Evolutionary conservation across 495 filamentous ascomycete genomes (phyloP).

Genomic region (Lepidopterella palustris): DNA sequence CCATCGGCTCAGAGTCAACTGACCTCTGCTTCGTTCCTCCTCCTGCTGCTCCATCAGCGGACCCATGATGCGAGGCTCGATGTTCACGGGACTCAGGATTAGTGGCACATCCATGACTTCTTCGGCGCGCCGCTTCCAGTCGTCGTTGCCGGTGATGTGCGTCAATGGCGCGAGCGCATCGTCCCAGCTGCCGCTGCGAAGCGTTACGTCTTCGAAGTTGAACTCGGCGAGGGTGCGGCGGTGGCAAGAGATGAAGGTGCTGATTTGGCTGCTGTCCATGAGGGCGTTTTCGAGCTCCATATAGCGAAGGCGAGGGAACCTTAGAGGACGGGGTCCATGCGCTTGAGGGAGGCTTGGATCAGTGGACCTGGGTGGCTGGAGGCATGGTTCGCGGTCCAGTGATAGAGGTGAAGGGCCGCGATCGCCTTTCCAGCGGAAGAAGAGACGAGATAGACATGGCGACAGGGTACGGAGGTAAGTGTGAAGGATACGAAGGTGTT

Average conservation of each 20-base stretch:
- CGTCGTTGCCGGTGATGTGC: conserved; percentile 46
- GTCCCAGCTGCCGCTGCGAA: conserved; percentile 65
- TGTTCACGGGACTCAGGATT: conserved; percentile 25
- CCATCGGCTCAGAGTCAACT: conserved; percentile 18
- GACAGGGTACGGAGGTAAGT: conserved; percentile 63
- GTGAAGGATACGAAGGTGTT: conserved; percentile 71
- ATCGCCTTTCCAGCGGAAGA: conserved; percentile 64
- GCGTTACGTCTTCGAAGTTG: conserved; percentile 61
- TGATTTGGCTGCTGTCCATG: conserved; percentile 61
- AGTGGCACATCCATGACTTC: conserved; percentile 37
- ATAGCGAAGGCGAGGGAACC: conserved; percentile 52
- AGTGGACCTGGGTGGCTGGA: conserved; percentile 35
- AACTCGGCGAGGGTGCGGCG: conserved; percentile 58
- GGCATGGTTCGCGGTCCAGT: conserved; percentile 55
- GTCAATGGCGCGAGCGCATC: conserved; percentile 64
- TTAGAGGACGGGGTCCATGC: conserved; percentile 28
- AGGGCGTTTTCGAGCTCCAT: conserved; percentile 61
- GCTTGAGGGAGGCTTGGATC: conserved; percentile 18
- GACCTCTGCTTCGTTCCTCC: background rate
- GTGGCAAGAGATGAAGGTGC: conserved; percentile 54
- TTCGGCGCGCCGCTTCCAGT: conserved; percentile 46
- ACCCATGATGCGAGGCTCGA: conserved; percentile 23
- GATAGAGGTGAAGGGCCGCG: conserved; percentile 62
- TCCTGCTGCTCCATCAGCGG: conserved; percentile 16
- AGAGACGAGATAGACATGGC: conserved; percentile 52